Evolutionary conservation across 2,329 filamentous ascomycete genomes (phyloP).

Genomic region (Fusarium tuaranense): DNA sequence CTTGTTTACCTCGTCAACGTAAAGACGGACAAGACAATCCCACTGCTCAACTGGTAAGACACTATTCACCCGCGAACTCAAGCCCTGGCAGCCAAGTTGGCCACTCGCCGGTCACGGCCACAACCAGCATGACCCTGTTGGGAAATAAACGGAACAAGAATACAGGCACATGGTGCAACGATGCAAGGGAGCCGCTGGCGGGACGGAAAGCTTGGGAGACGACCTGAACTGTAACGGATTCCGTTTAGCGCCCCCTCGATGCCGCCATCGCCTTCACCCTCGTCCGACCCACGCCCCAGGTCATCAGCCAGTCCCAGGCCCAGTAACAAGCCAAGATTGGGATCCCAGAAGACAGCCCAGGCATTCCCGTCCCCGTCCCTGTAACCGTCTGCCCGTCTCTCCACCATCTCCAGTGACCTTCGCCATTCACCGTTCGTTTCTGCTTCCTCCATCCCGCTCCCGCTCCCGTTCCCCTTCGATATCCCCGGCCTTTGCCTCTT

Average conservation of each 20-base stretch:
- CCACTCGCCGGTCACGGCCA: conserved; percentile 29
- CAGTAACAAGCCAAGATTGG: conserved; percentile 34
- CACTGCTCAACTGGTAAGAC: conserved; percentile 35
- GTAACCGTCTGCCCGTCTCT: conserved; percentile 37
- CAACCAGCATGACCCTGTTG: conserved; percentile 14
- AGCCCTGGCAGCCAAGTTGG: conserved; percentile 16
- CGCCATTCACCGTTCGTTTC: conserved; percentile 37
- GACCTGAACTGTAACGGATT: conserved; percentile 41
- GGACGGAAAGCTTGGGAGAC: conserved; percentile 14
- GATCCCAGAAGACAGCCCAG: conserved; percentile 34
- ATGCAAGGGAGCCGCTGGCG: conserved; percentile 22
- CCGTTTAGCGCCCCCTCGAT: conserved; percentile 45
- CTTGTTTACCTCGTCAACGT: conserved; percentile 8
- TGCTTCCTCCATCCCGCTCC: conserved; percentile 30
- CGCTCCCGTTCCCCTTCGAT: conserved; percentile 20
- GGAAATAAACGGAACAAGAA: conserved; percentile 16
- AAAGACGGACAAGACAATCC: conserved; percentile 21
- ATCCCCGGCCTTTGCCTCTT: conserved; percentile 12
- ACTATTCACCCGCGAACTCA: conserved; percentile 14
- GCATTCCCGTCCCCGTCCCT: conserved; percentile 38
- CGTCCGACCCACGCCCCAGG: conserved; percentile 36
- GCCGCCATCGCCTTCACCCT: conserved; percentile 44
- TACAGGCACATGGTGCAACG: neutral
- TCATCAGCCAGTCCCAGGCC: conserved; percentile 35
- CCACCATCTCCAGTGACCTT: conserved; percentile 37